Evolutionary conservation across 106 monocot species (phyloP).

Genomic region (Acorus gramineus): DNA sequence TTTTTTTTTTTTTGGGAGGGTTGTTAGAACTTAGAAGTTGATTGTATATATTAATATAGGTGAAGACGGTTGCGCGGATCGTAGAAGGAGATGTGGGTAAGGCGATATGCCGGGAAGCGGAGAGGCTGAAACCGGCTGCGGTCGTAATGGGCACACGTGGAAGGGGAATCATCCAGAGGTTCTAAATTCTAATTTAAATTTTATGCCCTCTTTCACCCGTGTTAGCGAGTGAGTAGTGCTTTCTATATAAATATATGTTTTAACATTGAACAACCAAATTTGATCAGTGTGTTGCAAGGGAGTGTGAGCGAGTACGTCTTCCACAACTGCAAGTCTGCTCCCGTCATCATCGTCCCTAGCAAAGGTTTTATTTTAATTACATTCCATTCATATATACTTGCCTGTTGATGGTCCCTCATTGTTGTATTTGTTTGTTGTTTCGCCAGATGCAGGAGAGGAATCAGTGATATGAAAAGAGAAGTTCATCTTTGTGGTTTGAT

Average conservation of each 20-base stretch:
- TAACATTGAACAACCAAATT: too few species aligned
- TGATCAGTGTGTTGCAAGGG: too few species aligned
- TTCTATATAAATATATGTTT: background rate
- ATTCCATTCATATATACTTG: background rate
- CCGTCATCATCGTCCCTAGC: background rate
- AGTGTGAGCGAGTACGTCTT: too few species aligned
- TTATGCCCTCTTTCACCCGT: background rate
- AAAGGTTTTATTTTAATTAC: too few species aligned
- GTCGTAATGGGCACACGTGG: conserved; percentile 87
- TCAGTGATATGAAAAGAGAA: background rate
- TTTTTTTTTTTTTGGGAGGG: background rate
- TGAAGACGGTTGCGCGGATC: conserved; percentile 53
- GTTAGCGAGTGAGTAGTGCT: background rate
- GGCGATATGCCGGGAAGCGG: conserved; percentile 70
- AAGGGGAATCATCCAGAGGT: conserved; percentile 63
- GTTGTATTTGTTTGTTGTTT: background rate
- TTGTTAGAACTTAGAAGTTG: background rate
- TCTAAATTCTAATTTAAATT: background rate
- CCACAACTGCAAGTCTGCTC: too few species aligned
- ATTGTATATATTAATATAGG: conserved; percentile 18
- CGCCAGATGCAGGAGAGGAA: background rate
- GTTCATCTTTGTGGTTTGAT: too few species aligned
- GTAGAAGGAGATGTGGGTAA: conserved; percentile 84
- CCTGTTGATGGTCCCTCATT: background rate
- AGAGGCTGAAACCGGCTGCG: conserved; percentile 64